phyloP scores from a whole-genome alignment of 176 grass and related monocot species.

The Aechmea fasciata region DNA sequence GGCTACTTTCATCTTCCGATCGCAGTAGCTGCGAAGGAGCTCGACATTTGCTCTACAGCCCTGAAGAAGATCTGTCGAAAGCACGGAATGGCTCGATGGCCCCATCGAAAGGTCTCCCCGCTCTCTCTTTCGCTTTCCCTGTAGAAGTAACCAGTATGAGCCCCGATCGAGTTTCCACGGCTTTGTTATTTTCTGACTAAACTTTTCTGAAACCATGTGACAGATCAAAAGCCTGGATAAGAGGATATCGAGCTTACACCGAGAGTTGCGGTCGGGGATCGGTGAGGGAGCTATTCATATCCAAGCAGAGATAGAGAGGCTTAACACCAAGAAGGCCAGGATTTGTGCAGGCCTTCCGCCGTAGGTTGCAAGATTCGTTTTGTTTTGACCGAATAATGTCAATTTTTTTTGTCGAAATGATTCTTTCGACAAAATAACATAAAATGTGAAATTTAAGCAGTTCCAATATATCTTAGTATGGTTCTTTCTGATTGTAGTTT shows the following conservation, averaged over 20 bases:
- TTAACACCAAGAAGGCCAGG: slow-evolving; percentile 1
- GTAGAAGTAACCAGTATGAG: too few species aligned
- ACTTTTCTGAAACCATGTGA: neutral
- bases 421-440: too few species aligned
- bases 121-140: neutral
- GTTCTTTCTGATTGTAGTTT: too few species aligned
- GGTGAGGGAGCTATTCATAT: neutral
- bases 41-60: slow-evolving; percentile 33
- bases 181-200: neutral
- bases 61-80: slow-evolving; percentile 43
- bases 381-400: neutral
- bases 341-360: slow-evolving; percentile 7
- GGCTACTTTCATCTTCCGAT: slow-evolving; percentile 45
- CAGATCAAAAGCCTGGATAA: slow-evolving; percentile 24
- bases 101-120: slow-evolving; percentile 27
- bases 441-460: too few species aligned
- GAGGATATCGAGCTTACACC: slow-evolving; percentile 8
- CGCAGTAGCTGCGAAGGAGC: slow-evolving; percentile 17
- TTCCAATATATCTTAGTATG: too few species aligned
- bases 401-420: too few species aligned
- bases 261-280: neutral
- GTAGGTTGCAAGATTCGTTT: neutral
- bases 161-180: too few species aligned
- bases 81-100: slow-evolving; percentile 26
- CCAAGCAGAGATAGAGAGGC: slow-evolving; percentile 3